Evolutionary conservation across 495 filamentous ascomycete genomes (phyloP).

Genomic region (Talaromyces adpressus): DNA sequence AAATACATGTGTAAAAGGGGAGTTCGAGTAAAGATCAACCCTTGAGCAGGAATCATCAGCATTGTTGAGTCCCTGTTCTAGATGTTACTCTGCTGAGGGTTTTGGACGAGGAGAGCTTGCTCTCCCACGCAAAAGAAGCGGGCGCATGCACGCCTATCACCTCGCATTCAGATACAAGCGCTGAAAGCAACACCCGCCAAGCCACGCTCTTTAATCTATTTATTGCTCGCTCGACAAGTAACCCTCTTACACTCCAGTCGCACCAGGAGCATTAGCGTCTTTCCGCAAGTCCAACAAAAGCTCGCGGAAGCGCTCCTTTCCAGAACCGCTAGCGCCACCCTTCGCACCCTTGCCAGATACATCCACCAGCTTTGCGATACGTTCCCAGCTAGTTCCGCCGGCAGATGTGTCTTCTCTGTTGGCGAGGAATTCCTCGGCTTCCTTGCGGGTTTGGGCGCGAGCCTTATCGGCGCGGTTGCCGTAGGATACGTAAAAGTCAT

Average conservation of each 20-base stretch:
- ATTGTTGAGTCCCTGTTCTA: neutral
- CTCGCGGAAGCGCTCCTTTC: conserved; percentile 93
- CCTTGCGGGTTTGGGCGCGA: conserved; percentile 73
- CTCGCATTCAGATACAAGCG: neutral
- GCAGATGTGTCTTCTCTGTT: conserved; percentile 84
- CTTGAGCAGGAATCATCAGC: neutral
- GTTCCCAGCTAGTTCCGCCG: conserved; percentile 96
- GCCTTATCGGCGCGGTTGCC: conserved; percentile 93
- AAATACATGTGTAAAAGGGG: conserved; percentile 19
- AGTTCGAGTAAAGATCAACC: conserved; percentile 11
- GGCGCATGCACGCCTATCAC: neutral
- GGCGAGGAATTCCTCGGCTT: conserved; percentile 90
- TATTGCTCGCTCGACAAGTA: neutral
- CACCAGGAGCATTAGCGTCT: conserved; percentile 89
- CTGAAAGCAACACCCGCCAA: neutral
- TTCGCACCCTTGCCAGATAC: conserved; percentile 85
- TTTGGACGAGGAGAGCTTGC: neutral
- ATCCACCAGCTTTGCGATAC: conserved; percentile 94
- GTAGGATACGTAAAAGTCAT: conserved; percentile 99
- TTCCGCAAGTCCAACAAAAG: conserved; percentile 81
- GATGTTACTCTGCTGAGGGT: neutral
- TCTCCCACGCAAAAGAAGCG: neutral
- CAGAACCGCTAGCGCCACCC: conserved; percentile 77
- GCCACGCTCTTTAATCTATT: neutral
- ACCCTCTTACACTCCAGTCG: conserved; percentile 37